A percentile compares a stretch with the other conserved stretches of the same genome.
These are phyloP conservation scores for Wickerhamiella spandovensis DNA, from an alignment of 805 yeast species.

Conservation along the genomic window DNA sequence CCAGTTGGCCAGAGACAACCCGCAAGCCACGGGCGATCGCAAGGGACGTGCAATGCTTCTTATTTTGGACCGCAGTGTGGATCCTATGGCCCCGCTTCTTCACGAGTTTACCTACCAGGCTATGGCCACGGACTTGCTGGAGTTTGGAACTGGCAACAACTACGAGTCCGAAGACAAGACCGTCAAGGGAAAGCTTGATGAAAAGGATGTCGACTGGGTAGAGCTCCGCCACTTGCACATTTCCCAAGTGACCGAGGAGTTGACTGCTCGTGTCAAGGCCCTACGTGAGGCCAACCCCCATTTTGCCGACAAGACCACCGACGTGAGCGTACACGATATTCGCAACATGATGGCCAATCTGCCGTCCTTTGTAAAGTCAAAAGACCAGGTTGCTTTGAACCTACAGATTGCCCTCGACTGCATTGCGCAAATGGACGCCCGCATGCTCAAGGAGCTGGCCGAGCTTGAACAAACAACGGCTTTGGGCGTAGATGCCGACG, in stretches of 20 bases:
- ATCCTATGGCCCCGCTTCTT: constrained; percentile 65
- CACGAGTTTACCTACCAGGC: constrained; percentile 91
- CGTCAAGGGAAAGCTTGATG: constrained; percentile 39
- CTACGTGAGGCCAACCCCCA: constrained; percentile 61
- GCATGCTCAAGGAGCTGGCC: constrained; percentile 55
- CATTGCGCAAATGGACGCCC: constrained; percentile 41
- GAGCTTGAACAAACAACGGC: constrained; percentile 79
- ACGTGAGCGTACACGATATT: constrained; percentile 55
- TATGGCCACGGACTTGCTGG: constrained; percentile 65
- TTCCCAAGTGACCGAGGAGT: constrained; percentile 52
- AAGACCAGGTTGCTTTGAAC: constrained; percentile 25
- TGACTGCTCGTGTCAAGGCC: constrained; percentile 46
- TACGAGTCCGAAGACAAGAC: constrained; percentile 33
- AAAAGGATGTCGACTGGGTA: constrained; percentile 59
- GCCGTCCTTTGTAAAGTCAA: constrained; percentile 25
- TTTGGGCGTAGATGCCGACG: constrained; percentile 51
- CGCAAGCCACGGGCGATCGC: background rate
- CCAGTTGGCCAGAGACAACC: constrained; percentile 27
- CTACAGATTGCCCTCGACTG: constrained; percentile 42
- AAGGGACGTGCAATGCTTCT: constrained; percentile 57
- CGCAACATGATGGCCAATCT: constrained; percentile 47
- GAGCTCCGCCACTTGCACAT: constrained; percentile 62
- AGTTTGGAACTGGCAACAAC: constrained; percentile 30
- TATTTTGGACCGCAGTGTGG: constrained; percentile 73
- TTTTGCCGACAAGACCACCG: constrained; percentile 53